Conservation (phyloP, 1,284 basidiomycete species). For the Irpex sp. region DNA sequence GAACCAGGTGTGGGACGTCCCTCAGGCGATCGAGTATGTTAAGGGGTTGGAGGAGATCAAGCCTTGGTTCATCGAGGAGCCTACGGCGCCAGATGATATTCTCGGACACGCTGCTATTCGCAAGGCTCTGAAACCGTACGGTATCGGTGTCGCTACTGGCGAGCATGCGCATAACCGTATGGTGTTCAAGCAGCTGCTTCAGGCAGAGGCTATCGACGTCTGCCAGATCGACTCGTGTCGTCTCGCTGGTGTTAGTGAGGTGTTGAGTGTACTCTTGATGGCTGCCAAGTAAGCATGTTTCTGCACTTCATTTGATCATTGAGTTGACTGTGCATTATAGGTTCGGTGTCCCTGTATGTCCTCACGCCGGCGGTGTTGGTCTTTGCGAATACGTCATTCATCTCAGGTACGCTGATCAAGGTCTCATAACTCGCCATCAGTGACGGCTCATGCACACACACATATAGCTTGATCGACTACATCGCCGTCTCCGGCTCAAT, state of each 20-base stretch:
- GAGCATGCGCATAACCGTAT: conserved; percentile 96
- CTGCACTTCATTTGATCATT: background rate
- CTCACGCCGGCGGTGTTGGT: conserved; percentile 94
- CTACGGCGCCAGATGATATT: conserved; percentile 89
- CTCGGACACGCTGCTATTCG: conserved; percentile 82
- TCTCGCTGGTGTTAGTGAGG: conserved; percentile 89
- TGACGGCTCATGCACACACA: background rate
- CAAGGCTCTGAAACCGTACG: conserved; percentile 72
- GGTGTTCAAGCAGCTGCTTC: conserved; percentile 95
- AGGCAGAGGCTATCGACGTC: conserved; percentile 93
- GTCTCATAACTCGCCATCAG: too few relatives aligned
- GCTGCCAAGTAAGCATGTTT: conserved; percentile 68
- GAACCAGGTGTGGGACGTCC: conserved; percentile 96
- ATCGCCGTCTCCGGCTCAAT: conserved; percentile 87
- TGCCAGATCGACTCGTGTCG: conserved; percentile 94
- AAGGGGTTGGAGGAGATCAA: conserved; percentile 74
- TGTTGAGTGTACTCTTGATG: conserved; percentile 91
- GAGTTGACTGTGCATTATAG: conserved; percentile 27
- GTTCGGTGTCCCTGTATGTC: conserved; percentile 85
- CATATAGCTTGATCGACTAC: conserved; percentile 78
- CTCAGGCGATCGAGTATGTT: conserved; percentile 89
- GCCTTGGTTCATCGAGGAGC: conserved; percentile 98
- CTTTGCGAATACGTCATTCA: conserved; percentile 93
- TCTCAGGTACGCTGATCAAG: conserved; percentile 42
- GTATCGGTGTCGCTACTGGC: conserved; percentile 92